Conservation (phyloP, 2,329 filamentous ascomycete species). For the Pezicula carpinea region DNA sequence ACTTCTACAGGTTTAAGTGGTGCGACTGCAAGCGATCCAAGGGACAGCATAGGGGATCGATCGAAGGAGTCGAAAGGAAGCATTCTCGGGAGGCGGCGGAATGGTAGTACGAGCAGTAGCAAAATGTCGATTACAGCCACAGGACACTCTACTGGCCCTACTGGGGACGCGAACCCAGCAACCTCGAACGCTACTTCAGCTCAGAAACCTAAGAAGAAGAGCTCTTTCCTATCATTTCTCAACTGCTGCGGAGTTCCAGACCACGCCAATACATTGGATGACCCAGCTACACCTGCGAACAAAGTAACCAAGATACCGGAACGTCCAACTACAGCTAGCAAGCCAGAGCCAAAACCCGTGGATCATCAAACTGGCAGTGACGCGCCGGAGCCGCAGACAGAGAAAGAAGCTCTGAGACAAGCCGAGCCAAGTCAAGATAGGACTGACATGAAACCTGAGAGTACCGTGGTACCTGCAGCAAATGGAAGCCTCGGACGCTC, state of each 20-base stretch:
- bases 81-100: slow-evolving; percentile 57
- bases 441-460: slow-evolving; percentile 6
- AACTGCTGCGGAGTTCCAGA: slow-evolving; percentile 42
- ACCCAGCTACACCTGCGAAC: slow-evolving; percentile 38
- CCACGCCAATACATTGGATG: slow-evolving; percentile 34
- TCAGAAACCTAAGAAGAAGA: slow-evolving; percentile 36
- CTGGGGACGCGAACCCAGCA: slow-evolving; percentile 28
- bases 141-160: slow-evolving; percentile 33
- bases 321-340: slow-evolving; percentile 26
- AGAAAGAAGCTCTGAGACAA: slow-evolving; percentile 24
- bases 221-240: slow-evolving; percentile 38
- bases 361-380: slow-evolving; percentile 11
- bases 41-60: slow-evolving; percentile 57
- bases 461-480: slow-evolving; percentile 7
- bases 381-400: slow-evolving; percentile 12
- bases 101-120: slow-evolving; percentile 63
- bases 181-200: slow-evolving; percentile 24
- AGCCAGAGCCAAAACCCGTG: slow-evolving; percentile 18
- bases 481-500: slow-evolving; percentile 19
- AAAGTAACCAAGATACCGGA: slow-evolving; percentile 36
- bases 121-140: slow-evolving; percentile 48
- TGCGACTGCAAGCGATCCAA: slow-evolving; percentile 52
- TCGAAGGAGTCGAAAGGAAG: slow-evolving; percentile 64
- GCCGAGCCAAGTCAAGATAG: slow-evolving; percentile 13
- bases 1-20: slow-evolving; percentile 57